phyloP scores from a whole-genome alignment of 768 basidiomycete species.

The Tulasnella calospora region DNA sequence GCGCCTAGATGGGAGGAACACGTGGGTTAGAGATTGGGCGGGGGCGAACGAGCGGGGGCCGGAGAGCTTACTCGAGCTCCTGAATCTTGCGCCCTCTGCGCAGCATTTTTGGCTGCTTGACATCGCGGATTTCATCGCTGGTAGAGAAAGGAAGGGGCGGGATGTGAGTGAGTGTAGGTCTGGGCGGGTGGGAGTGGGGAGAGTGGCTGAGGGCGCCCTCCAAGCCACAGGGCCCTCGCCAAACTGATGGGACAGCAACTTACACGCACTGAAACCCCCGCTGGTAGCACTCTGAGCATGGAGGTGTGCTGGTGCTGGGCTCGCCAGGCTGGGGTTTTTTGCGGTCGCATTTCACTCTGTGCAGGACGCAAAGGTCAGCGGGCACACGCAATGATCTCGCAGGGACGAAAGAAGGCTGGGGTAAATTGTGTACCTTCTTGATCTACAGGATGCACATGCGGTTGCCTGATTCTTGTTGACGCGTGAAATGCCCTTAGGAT shows the following conservation, averaged over 20 bases:
- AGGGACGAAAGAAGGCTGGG: background rate
- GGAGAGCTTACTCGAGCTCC: constrained; percentile 67
- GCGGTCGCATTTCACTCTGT: constrained; percentile 86
- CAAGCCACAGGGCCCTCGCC: background rate
- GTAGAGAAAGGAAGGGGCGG: constrained; percentile 9
- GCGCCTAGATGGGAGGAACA: background rate
- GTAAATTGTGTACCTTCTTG: constrained; percentile 57
- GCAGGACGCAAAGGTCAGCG: background rate
- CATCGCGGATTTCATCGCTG: constrained; percentile 88
- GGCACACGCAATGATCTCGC: background rate
- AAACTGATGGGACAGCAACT: constrained; percentile 5
- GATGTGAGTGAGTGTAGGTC: constrained; percentile 3
- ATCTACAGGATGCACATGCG: constrained; percentile 91
- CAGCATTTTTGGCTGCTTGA: constrained; percentile 83
- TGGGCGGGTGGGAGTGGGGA: constrained; percentile 15
- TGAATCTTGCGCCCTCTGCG: constrained; percentile 73
- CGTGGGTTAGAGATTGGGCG: constrained; percentile 13
- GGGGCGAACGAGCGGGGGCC: background rate
- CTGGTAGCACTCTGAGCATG: constrained; percentile 87
- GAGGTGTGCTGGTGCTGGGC: constrained; percentile 44
- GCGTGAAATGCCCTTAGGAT: constrained; percentile 49
- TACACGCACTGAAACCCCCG: constrained; percentile 91
- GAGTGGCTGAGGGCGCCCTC: background rate
- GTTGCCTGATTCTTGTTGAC: constrained; percentile 80
- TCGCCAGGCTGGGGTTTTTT: constrained; percentile 61